Evolutionary conservation across 2,329 filamentous ascomycete species (phyloP).

Genomic region (Colletotrichum ledebouriae): DNA sequence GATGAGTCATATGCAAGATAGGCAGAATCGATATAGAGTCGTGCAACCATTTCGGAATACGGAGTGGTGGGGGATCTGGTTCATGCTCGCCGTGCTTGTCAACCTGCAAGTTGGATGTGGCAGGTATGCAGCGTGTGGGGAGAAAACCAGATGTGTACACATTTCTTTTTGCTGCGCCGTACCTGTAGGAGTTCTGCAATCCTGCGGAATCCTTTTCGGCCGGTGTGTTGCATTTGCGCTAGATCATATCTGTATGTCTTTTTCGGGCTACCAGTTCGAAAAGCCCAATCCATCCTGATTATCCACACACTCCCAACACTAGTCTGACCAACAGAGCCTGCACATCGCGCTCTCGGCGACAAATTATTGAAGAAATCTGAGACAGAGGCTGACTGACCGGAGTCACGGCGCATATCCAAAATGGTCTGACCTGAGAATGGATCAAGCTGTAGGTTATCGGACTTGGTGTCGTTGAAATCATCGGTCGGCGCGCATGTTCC

Average conservation of each 20-base stretch:
- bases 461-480: conserved; percentile 2
- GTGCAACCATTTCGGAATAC: conserved; percentile 13
- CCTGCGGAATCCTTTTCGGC: conserved; percentile 35
- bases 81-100: not conserved
- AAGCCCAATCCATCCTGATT: not conserved
- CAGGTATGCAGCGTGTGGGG: conserved; percentile 6
- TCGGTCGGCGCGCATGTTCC: not conserved
- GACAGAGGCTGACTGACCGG: conserved; percentile 2
- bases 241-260: not conserved
- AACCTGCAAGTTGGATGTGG: conserved; percentile 19
- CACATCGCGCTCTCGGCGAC: conserved; percentile 3
- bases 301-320: conserved; percentile 5
- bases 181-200: not conserved
- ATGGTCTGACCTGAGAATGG: conserved; percentile 27
- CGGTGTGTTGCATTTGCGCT: conserved; percentile 26
- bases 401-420: not conserved
- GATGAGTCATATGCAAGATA: not conserved
- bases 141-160: not conserved
- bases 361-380: not conserved
- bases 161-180: conserved; percentile 25
- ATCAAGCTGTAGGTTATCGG: not conserved
- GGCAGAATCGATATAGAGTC: conserved; percentile 1
- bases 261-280: not conserved
- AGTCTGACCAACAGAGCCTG: conserved; percentile 9
- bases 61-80: conserved; percentile 13